These are phyloP conservation scores for Alternaria consortialis DNA, from an alignment of 2,329 filamentous ascomycete genomes.

Conservation along the genomic window DNA sequence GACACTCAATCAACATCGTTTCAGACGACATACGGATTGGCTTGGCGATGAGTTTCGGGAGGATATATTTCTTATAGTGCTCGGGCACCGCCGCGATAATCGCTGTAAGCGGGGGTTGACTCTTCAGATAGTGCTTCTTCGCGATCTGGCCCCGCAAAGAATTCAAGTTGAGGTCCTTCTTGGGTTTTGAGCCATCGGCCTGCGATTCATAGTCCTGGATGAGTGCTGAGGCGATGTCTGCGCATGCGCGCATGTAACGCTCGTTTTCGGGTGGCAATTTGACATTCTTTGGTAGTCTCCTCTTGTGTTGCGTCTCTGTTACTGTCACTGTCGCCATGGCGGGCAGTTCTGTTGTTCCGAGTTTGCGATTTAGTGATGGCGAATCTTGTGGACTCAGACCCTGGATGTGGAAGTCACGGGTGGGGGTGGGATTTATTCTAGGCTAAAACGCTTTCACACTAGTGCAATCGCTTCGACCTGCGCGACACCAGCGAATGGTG, in stretches of 20 bases:
- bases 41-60: slow-evolving; percentile 95
- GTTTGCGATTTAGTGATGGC: slow-evolving; percentile 25
- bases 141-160: slow-evolving; percentile 83
- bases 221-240: slow-evolving; percentile 90
- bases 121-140: slow-evolving; percentile 90
- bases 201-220: slow-evolving; percentile 93
- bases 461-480: slow-evolving; percentile 15
- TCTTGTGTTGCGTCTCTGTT: slow-evolving; percentile 59
- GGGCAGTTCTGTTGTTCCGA: slow-evolving; percentile 9
- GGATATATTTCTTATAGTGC: slow-evolving; percentile 98
- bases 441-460: slow-evolving; percentile 15
- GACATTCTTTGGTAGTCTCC: slow-evolving; percentile 71
- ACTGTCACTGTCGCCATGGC: slow-evolving; percentile 72
- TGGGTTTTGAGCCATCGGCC: slow-evolving; percentile 74
- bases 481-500: not conserved
- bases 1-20: not conserved
- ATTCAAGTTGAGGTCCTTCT: slow-evolving; percentile 93
- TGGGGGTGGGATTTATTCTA: slow-evolving; percentile 29
- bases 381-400: slow-evolving; percentile 31
- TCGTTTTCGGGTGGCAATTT: slow-evolving; percentile 93
- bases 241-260: slow-evolving; percentile 90
- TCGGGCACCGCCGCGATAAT: slow-evolving; percentile 99
- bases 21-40: slow-evolving; percentile 75
- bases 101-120: slow-evolving; percentile 89
- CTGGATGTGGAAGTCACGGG: slow-evolving; percentile 38